Percentiles rank a stretch among this genome's conserved stretches.
Evolutionary conservation across 148 eudicot species (phyloP).

Genomic region (Vaccinium vitisidaea): DNA sequence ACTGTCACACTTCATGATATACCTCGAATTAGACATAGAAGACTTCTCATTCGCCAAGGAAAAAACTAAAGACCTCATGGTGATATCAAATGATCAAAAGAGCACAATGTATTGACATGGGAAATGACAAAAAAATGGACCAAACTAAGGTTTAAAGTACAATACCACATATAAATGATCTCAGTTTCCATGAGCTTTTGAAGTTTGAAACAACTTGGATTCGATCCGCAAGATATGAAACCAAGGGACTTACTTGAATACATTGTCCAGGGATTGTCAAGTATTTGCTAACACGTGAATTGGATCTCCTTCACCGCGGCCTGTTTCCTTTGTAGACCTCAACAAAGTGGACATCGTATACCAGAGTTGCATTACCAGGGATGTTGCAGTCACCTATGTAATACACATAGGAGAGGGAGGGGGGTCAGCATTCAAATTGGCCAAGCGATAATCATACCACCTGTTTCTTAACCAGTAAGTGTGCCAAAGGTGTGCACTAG

Average conservation of each 20-base stretch:
- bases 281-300: not conserved
- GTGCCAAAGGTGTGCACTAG: not conserved
- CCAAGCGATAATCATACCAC: not conserved
- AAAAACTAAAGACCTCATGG: not conserved
- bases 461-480: not conserved
- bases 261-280: not conserved
- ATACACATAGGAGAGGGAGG: not conserved
- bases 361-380: constrained; percentile 83
- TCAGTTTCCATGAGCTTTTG: not conserved
- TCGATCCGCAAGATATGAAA: not conserved
- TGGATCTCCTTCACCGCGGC: constrained; percentile 32
- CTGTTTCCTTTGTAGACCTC: constrained; percentile 71
- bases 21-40: not conserved
- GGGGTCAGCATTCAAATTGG: not conserved
- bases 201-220: not conserved
- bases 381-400: constrained; percentile 81
- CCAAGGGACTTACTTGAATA: constrained; percentile 13
- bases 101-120: not conserved
- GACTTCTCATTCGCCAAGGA: not conserved
- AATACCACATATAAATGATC: not conserved
- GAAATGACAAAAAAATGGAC: not conserved
- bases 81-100: not conserved
- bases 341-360: constrained; percentile 68
- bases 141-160: not conserved
- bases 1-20: not conserved